Evolutionary conservation across 148 eudicot species (phyloP), one percentile per base, ranked within the genome.

Genomic region (Rhododendron griersonianum): DNA sequence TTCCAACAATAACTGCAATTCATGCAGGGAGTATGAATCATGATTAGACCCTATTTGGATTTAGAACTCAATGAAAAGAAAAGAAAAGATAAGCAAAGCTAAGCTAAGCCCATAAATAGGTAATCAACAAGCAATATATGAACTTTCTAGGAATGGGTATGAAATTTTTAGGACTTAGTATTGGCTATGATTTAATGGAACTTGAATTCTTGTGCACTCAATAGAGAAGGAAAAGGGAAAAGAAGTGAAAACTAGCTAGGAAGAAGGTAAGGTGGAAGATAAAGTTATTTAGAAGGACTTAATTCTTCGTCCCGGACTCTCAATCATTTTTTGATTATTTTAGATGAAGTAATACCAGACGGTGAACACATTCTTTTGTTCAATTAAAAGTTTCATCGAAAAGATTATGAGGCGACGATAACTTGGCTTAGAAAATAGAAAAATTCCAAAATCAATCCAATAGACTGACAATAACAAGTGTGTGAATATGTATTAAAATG

Each of bases 1-100:
- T 74, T 92, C 88, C 47, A 11, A 59, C 50, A 91, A 84, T 9
- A 94, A 84, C 96, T 94, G 92, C 90, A 89, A 15, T 23, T 41
- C 18, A 41, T 41, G 44, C 41, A 33, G 30, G 13, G 71, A 80
- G 57, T 61, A 5, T 19, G 30, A 30, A 30, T 30, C 30, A 30
- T 30, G 25, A 21, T 61, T 61, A 61, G 23, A 16, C 61, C 25
- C 8, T 5, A 6, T 59, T 59, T 21, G 25, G 25, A 21, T 59
- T 55, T 15, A 14, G 59, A 53, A 51, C 55, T 51, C 55, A 51
- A 51, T 51, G 15, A 2, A 11, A 48, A 48, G 11, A 47, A 50
- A 2, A 50, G 55, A 51, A 10, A 50, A 50, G 14, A 50, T 30
- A 30, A 30, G 30, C 30, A 30, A 30, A 30, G 30, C 30, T 51